Conservation (phyloP, 495 filamentous ascomycete species). For the Tuber brumale region DNA sequence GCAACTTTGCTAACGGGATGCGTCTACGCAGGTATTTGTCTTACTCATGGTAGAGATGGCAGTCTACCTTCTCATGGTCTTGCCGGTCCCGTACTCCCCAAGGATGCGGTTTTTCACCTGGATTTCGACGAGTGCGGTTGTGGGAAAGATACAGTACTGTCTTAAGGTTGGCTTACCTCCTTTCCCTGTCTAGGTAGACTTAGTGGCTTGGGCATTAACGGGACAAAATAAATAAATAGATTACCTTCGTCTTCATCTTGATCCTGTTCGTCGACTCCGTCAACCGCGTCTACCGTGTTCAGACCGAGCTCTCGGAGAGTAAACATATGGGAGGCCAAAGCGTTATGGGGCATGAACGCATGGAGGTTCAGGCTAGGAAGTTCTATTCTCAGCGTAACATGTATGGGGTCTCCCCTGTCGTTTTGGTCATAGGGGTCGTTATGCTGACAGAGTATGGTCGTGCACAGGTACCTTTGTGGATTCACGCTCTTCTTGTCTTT, state of each 20-base stretch:
- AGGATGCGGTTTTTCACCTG: constrained; percentile 82
- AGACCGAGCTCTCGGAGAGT: constrained; percentile 69
- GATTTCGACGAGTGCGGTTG: constrained; percentile 77
- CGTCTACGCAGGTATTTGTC: constrained; percentile 67
- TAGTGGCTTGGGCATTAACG: background rate
- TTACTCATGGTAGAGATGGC: constrained; percentile 89
- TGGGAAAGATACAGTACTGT: constrained; percentile 75
- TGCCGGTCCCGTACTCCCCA: constrained; percentile 81
- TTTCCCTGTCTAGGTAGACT: background rate
- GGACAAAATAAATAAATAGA: constrained; percentile 56
- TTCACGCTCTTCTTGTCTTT: constrained; percentile 98
- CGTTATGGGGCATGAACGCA: constrained; percentile 79
- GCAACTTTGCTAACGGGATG: constrained; percentile 16
- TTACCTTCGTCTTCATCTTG: constrained; percentile 96
- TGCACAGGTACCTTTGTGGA: constrained; percentile 74
- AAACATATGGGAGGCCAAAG: constrained; percentile 52
- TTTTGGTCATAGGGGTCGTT: background rate
- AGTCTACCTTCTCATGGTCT: constrained; percentile 82
- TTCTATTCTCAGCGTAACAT: constrained; percentile 99
- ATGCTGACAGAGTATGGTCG: constrained; percentile 17
- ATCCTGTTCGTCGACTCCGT: constrained; percentile 98
- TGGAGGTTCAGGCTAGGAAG: constrained; percentile 97
- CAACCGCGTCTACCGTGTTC: constrained; percentile 95
- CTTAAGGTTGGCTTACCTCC: constrained; percentile 54
- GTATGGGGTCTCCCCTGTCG: constrained; percentile 40